Evolutionary conservation across 2,329 filamentous ascomycete genomes (phyloP).

Genomic region (Neofusicoccum umdonicola): DNA sequence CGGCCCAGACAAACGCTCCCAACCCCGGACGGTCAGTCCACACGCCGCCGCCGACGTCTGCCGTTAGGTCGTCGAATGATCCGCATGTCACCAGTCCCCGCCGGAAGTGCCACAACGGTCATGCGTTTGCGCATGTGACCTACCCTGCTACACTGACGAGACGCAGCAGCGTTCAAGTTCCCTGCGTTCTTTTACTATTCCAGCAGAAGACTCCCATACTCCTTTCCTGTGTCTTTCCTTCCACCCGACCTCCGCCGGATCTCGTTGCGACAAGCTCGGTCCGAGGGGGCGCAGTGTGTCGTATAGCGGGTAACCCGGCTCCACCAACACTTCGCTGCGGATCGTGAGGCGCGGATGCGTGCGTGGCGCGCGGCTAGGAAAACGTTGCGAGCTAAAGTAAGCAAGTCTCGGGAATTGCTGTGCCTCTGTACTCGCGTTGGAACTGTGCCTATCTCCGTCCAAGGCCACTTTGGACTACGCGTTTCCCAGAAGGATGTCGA

Average conservation of each 20-base stretch:
- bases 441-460: too few species aligned
- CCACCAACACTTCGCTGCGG: neutral
- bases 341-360: too few species aligned
- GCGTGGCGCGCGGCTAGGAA: too few species aligned
- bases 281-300: neutral
- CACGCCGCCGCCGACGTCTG: neutral
- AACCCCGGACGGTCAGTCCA: neutral
- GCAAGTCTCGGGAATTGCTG: too few species aligned
- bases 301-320: neutral
- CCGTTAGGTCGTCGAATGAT: neutral
- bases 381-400: too few species aligned
- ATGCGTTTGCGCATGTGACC: neutral
- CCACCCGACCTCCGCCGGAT: neutral
- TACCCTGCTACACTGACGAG: neutral
- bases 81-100: neutral
- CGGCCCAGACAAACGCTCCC: neutral
- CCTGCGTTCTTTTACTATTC: too few species aligned
- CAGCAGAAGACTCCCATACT: too few species aligned
- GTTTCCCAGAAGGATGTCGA: too few species aligned
- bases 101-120: neutral
- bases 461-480: too few species aligned
- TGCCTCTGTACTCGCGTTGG: too few species aligned
- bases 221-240: neutral
- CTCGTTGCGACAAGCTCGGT: neutral
- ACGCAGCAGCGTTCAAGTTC: too few species aligned